Conservation (phyloP, 331 rosid genomes). For the Malus hybrid region DNA sequence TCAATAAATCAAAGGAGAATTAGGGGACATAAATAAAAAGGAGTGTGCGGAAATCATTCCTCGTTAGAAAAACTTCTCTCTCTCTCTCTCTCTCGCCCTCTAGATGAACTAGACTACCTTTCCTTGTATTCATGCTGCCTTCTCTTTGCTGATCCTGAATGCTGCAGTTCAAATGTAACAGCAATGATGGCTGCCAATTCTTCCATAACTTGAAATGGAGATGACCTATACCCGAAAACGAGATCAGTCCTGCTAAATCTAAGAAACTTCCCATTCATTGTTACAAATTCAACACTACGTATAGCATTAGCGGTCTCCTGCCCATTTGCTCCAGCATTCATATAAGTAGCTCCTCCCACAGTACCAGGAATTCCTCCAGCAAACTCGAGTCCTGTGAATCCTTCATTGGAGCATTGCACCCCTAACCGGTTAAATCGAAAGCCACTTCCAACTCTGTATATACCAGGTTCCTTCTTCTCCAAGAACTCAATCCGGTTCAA, state of each 20-base stretch:
- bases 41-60: no score
- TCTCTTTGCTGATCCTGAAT: constrained; percentile 9
- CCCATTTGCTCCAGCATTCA: constrained; percentile 37
- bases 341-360: constrained; percentile 29
- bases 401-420: constrained; percentile 23
- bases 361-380: constrained; percentile 33
- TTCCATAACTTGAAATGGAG: constrained; percentile 26
- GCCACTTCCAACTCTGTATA: constrained; percentile 30
- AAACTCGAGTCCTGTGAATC: constrained; percentile 29
- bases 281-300: constrained; percentile 13
- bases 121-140: constrained; percentile 13
- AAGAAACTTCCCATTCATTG: constrained; percentile 9
- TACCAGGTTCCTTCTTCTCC: constrained; percentile 12
- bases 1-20: no score
- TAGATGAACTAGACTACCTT: constrained; percentile 4
- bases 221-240: constrained; percentile 15
- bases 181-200: constrained; percentile 27
- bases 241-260: constrained; percentile 12
- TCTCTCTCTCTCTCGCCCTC: no score
- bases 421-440: constrained; percentile 19
- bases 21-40: no score
- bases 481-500: constrained; percentile 29
- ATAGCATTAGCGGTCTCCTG: constrained; percentile 28
- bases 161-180: constrained; percentile 19
- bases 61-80: no score